These are phyloP conservation scores for Wickerhamomyces alni DNA, from an alignment of 805 yeast genomes.

Conservation along the genomic window DNA sequence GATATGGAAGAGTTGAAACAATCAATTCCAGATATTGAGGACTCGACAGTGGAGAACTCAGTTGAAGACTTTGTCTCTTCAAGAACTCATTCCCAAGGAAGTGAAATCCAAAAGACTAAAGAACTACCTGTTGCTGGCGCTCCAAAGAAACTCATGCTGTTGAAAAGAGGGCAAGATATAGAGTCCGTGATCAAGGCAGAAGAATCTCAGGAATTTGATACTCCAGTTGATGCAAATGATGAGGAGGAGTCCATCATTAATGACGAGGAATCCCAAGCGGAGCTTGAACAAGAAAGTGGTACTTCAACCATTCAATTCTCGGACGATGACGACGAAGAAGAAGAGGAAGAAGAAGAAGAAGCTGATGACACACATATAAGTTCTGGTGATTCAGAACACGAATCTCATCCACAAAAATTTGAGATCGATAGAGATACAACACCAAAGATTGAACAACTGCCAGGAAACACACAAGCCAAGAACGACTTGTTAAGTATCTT, in stretches of 20 bases:
- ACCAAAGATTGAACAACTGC: background rate
- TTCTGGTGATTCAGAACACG: background rate
- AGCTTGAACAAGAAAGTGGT: slow-evolving; percentile 6
- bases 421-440: background rate
- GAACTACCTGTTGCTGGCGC: too few relatives aligned
- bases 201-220: too few relatives aligned
- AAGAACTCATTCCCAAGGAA: too few relatives aligned
- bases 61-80: background rate
- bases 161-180: slow-evolving; percentile 31
- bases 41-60: background rate
- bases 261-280: background rate
- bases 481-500: slow-evolving; percentile 4
- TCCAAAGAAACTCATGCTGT: slow-evolving; percentile 26
- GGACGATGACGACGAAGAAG: slow-evolving; percentile 11
- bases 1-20: slow-evolving; percentile 1
- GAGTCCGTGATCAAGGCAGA: background rate
- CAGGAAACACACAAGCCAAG: slow-evolving; percentile 1
- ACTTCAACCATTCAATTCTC: slow-evolving; percentile 19
- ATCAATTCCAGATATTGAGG: slow-evolving; percentile 2
- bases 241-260: slow-evolving; percentile 1
- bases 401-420: too few relatives aligned
- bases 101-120: too few relatives aligned
- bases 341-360: slow-evolving; percentile 4
- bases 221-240: too few relatives aligned
- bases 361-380: background rate